A percentile compares a stretch with the other conserved stretches of the same genome.
Evolutionary conservation across 78 protist species (phyloP).

Genomic region (Dictyostelium discoideum): DNA sequence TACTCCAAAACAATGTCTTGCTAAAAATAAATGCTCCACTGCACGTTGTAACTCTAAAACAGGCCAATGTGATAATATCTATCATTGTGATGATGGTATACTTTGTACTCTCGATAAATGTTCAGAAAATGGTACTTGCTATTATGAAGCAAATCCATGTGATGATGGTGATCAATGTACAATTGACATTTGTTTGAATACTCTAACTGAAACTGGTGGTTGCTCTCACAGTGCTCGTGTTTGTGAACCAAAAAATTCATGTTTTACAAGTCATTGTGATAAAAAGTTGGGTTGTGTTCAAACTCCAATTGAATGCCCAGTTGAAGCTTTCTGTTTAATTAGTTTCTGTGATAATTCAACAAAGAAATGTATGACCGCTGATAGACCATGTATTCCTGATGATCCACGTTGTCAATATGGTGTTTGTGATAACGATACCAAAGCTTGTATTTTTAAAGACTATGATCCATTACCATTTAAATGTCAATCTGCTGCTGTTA

Average conservation of each 20-base stretch:
- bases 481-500: conserved; percentile 59
- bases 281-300: background rate
- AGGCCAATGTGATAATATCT: background rate
- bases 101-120: conserved; percentile 47
- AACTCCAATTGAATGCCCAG: background rate
- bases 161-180: conserved; percentile 46
- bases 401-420: conserved; percentile 62
- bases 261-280: conserved; percentile 5
- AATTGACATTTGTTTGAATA: background rate
- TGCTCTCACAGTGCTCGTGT: background rate
- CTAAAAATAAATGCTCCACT: conserved; percentile 1
- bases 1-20: background rate
- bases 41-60: conserved; percentile 17
- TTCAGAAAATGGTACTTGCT: conserved; percentile 3
- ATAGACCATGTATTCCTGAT: conserved; percentile 7
- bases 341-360: background rate
- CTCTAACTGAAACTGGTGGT: background rate
- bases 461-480: conserved; percentile 55
- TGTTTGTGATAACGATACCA: conserved; percentile 27
- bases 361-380: background rate
- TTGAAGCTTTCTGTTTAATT: conserved; percentile 2
- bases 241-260: background rate
- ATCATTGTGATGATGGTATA: conserved; percentile 48
- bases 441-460: background rate
- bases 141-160: background rate